Evolutionary conservation across 2,329 filamentous ascomycete species (phyloP), one percentile per base, ranked within the genome.

Genomic region (Fonsecaea erecta): DNA sequence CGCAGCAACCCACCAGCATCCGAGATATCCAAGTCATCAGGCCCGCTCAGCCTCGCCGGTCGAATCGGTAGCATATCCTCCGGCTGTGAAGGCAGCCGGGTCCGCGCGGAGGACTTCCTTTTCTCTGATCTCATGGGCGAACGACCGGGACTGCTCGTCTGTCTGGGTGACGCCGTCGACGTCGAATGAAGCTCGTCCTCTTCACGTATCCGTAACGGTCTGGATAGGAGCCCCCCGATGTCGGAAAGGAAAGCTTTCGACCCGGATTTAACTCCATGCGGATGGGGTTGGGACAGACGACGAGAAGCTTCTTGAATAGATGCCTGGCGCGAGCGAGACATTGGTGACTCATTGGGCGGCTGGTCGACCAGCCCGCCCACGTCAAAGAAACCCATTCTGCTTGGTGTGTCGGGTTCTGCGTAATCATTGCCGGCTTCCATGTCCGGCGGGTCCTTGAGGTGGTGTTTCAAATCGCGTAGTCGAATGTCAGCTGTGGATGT

Each of bases 371-470:
- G 79, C 0, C 91, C 91, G 24, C 92, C 92, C 0, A 93, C 89
- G 70, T 97, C 93, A 72, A 94, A 93, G 75, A 97, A 94, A 0
- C 91, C 92, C 3, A 95, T 86, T 53, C 84, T 82, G 37, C 63
- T 71, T n/a, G 68, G 67, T 6, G 60, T 69, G 51, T 67, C 65
- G 12, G 67, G 63, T 52, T 69, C 68, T 21, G 18, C 46, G 18
- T 68, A 64, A 12, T 52, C 54, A 0, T 46, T 30, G n/a, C 32
- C 56, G 1, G 28, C 51, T 32, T 30, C 24, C 2, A 14, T 9
- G 8, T 43, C 34, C 1, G 53, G 56, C 12, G 69, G 52, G n/a
- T 64, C 63, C 7, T 66, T 54, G 12, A 65, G 16, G 30, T 57
- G 57, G 12, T 56, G 28, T 14, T 66, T 63, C 18, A 70, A 35